These are phyloP conservation scores for Coleophoma cylindrospora DNA, from an alignment of 2,329 filamentous ascomycete genomes.

Conservation along the genomic window DNA sequence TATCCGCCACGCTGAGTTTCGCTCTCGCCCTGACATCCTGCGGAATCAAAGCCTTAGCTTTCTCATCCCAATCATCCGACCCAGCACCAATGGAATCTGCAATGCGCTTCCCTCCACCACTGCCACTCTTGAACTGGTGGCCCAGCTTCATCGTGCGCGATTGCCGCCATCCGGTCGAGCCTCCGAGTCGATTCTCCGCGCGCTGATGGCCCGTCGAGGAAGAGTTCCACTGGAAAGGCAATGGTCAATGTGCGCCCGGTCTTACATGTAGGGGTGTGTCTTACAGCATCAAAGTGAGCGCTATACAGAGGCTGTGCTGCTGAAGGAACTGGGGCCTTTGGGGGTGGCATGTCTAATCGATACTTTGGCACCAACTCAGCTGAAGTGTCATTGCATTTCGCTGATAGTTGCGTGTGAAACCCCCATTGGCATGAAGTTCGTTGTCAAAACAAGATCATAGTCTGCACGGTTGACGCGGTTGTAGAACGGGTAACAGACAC, in stretches of 20 bases:
- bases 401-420: no score
- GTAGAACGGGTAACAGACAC: background rate
- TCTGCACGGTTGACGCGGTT: background rate
- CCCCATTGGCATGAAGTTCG: background rate
- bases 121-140: constrained; percentile 58
- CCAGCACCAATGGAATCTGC: constrained; percentile 63
- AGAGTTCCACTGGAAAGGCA: constrained; percentile 52
- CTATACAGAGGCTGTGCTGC: constrained; percentile 32
- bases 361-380: no score
- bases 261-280: background rate
- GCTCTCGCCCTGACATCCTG: constrained; percentile 29
- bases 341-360: constrained; percentile 12
- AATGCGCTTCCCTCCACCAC: constrained; percentile 53
- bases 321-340: constrained; percentile 14
- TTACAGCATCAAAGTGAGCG: constrained; percentile 48
- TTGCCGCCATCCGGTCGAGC: constrained; percentile 65
- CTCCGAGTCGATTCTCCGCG: constrained; percentile 60
- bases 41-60: constrained; percentile 36
- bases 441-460: background rate
- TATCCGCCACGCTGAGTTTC: constrained; percentile 43
- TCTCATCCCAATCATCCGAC: constrained; percentile 47
- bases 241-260: background rate
- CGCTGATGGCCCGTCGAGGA: constrained; percentile 75
- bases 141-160: constrained; percentile 65
- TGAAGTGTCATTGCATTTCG: no score